Conservation (phyloP, 2,329 filamentous ascomycete genomes). For the Parasarocladium wereldwijsianum region DNA sequence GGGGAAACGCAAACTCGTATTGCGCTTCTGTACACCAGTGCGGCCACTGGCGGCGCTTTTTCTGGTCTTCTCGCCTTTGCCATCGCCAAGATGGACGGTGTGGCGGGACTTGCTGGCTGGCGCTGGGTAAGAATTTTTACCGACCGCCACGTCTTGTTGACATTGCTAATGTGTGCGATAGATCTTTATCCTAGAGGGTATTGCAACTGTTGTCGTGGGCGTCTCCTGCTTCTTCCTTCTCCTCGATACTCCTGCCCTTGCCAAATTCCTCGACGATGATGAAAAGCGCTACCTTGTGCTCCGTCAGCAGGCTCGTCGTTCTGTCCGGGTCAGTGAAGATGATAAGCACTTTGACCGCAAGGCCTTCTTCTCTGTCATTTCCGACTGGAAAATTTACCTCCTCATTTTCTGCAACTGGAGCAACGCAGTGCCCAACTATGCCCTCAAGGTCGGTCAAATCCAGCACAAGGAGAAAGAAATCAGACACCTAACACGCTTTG, state of each 20-base stretch:
- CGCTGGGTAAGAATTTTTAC: slow-evolving; percentile 17
- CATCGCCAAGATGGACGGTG: slow-evolving; percentile 30
- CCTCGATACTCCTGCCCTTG: slow-evolving; percentile 20
- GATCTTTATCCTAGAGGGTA: slow-evolving; percentile 38
- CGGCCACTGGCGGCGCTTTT: slow-evolving; percentile 25
- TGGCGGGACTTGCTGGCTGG: slow-evolving; percentile 27
- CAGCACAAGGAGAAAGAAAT: too few species aligned
- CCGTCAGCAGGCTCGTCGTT: slow-evolving; percentile 17
- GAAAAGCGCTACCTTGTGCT: slow-evolving; percentile 20
- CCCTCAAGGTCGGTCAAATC: slow-evolving; percentile 11
- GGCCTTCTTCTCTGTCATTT: slow-evolving; percentile 22
- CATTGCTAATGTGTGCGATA: not conserved
- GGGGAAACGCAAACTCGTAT: slow-evolving; percentile 15
- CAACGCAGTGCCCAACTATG: slow-evolving; percentile 21
- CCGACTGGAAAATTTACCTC: slow-evolving; percentile 30
- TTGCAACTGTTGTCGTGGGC: slow-evolving; percentile 22
- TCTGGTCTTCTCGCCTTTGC: slow-evolving; percentile 28
- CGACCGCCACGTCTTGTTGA: not conserved
- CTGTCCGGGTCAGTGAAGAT: slow-evolving; percentile 10
- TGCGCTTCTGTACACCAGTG: slow-evolving; percentile 20
- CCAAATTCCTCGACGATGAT: slow-evolving; percentile 1
- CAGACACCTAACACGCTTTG: too few species aligned
- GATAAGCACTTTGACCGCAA: slow-evolving; percentile 17
- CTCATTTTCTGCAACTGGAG: slow-evolving; percentile 27
- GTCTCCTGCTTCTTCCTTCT: slow-evolving; percentile 29